phyloP scores from a whole-genome alignment of 495 filamentous ascomycete species.

The Penicillium riverlandense region DNA sequence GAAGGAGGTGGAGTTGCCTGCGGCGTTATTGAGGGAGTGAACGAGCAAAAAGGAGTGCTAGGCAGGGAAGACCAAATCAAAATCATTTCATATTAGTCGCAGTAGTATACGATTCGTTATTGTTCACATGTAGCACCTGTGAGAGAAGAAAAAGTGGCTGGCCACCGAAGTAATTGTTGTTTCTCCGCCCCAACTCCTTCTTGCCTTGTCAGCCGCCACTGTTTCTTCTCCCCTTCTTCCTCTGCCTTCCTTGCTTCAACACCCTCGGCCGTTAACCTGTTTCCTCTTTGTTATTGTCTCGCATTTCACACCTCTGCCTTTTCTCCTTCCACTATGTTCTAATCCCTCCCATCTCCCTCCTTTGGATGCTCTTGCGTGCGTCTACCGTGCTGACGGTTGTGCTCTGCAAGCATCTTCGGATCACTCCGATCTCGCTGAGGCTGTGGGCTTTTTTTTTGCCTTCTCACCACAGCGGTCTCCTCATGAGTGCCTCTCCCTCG shows the following conservation, averaged over 20 bases:
- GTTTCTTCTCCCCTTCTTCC: conserved; percentile 13
- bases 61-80: too few species aligned
- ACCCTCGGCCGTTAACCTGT: neutral
- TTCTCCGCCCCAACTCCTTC: conserved; percentile 29
- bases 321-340: conserved; percentile 3
- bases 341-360: conserved; percentile 4
- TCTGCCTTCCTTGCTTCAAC: conserved; percentile 16
- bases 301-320: neutral
- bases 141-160: conserved; percentile 4
- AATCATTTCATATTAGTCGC: too few species aligned
- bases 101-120: too few species aligned
- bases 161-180: conserved; percentile 22
- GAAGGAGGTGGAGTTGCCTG: too few species aligned
- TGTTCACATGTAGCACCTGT: too few species aligned
- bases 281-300: too few species aligned
- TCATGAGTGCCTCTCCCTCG: conserved; percentile 4
- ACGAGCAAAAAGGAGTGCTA: too few species aligned
- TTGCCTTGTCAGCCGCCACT: conserved; percentile 33
- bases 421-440: too few species aligned
- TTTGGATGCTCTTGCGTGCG: neutral
- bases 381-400: conserved; percentile 17
- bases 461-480: conserved; percentile 2
- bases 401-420: neutral
- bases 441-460: conserved; percentile 7
- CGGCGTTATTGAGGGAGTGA: too few species aligned